phyloP scores from a whole-genome alignment of 225 moss, liverwort and hornwort species.

The Pseudisothecium myosuroides region DNA sequence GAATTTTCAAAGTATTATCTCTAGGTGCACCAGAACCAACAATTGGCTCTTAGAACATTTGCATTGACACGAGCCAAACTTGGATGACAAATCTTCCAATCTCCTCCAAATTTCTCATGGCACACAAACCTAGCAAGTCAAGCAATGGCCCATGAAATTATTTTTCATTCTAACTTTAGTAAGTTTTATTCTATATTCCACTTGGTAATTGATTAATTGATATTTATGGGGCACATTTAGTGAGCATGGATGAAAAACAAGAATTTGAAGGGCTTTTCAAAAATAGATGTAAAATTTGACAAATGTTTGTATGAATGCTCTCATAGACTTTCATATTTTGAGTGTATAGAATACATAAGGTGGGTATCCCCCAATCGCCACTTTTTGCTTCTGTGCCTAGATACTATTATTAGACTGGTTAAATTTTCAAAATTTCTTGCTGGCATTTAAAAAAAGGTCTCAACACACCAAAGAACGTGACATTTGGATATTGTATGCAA shows the following conservation, averaged over 20 bases:
- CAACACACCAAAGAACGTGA: too few species aligned
- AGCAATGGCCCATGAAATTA: background rate
- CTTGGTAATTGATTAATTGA: background rate
- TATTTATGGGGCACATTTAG: background rate
- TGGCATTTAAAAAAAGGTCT: too few species aligned
- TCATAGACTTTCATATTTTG: background rate
- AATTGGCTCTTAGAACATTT: background rate
- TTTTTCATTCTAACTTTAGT: background rate
- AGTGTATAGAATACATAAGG: too few species aligned
- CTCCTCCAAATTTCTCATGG: background rate
- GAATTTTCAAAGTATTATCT: too few species aligned
- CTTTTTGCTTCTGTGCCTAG: too few species aligned
- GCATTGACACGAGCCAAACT: accelerated
- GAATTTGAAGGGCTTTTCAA: background rate
- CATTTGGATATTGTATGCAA: too few species aligned
- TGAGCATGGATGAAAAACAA: accelerated
- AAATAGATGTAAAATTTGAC: background rate
- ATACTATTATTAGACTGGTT: too few species aligned
- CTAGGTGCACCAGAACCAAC: accelerated
- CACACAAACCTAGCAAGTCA: background rate
- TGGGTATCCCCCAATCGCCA: too few species aligned
- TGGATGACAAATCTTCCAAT: background rate
- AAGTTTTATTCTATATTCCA: background rate
- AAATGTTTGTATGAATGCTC: accelerated
- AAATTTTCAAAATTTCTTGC: too few species aligned